Conservation (phyloP, 345 rosid species). For the Rhizophora mangle region DNA sequence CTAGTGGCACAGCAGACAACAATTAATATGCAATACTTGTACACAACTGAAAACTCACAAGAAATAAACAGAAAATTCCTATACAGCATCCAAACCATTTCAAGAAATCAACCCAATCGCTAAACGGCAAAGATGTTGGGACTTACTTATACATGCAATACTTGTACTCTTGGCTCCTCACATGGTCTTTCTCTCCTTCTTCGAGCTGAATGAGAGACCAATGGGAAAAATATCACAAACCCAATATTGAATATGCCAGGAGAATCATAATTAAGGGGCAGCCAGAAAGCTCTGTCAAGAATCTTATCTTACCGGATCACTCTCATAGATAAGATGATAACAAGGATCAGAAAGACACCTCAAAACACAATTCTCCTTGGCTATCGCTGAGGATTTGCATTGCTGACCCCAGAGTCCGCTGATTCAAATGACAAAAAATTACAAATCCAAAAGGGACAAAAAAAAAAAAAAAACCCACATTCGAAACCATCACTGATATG, state of each 20-base stretch:
- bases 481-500: neutral
- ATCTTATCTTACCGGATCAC: constrained; percentile 59
- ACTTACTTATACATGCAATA: constrained; percentile 86
- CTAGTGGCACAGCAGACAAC: too few species aligned
- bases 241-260: neutral
- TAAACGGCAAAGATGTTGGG: neutral
- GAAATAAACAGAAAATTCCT: too few species aligned
- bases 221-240: neutral
- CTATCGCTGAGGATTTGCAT: constrained; percentile 60
- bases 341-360: constrained; percentile 71
- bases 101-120: too few species aligned
- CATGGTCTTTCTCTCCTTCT: constrained; percentile 76
- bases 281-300: neutral
- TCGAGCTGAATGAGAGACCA: constrained; percentile 51
- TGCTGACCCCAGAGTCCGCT: constrained; percentile 84
- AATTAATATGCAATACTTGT: too few species aligned
- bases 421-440: constrained; percentile 12
- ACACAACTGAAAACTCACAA: too few species aligned
- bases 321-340: constrained; percentile 66
- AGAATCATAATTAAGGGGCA: neutral
- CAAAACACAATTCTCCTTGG: constrained; percentile 77
- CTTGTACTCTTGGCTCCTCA: constrained; percentile 74
- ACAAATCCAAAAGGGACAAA: neutral
- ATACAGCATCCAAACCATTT: too few species aligned
- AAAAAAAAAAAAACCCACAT: neutral